Evolutionary conservation across 495 filamentous ascomycete species (phyloP).

Genomic region (Annulohypoxylon moriforme): DNA sequence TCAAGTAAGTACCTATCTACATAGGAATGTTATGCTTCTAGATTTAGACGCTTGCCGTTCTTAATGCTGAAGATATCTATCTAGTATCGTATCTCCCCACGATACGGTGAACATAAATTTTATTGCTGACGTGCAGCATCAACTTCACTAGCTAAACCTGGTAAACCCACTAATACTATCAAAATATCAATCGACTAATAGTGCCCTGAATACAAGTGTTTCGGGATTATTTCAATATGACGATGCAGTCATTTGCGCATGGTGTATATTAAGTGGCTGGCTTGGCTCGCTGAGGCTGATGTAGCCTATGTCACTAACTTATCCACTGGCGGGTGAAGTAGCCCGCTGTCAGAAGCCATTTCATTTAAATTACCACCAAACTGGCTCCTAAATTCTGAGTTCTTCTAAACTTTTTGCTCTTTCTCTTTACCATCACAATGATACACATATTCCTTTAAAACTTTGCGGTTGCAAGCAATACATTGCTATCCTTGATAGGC

Average conservation of each 20-base stretch:
- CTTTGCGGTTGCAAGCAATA: conserved; percentile 8
- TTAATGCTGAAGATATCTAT: background rate
- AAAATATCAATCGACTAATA: background rate
- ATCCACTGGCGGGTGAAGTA: background rate
- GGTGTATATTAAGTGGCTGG: conserved; percentile 37
- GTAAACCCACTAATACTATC: background rate
- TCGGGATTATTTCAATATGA: background rate
- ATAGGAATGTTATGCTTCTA: conserved; percentile 1
- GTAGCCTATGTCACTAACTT: conserved; percentile 8
- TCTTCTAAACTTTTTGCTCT: background rate
- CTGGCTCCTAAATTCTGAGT: conserved; percentile 5
- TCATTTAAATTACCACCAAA: conserved; percentile 20
- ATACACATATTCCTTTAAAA: background rate
- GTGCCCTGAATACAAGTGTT: background rate
- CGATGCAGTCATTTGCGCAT: conserved; percentile 28
- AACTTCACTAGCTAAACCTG: background rate
- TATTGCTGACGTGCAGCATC: background rate
- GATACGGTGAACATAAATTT: background rate
- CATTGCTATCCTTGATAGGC: background rate
- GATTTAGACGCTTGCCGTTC: background rate
- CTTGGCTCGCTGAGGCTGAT: conserved; percentile 21
- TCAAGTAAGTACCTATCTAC: background rate
- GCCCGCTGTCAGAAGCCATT: conserved; percentile 16
- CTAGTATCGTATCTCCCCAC: background rate
- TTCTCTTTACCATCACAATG: background rate